Conservation (phyloP, 1,284 basidiomycete genomes). For the Chiua sp. region DNA sequence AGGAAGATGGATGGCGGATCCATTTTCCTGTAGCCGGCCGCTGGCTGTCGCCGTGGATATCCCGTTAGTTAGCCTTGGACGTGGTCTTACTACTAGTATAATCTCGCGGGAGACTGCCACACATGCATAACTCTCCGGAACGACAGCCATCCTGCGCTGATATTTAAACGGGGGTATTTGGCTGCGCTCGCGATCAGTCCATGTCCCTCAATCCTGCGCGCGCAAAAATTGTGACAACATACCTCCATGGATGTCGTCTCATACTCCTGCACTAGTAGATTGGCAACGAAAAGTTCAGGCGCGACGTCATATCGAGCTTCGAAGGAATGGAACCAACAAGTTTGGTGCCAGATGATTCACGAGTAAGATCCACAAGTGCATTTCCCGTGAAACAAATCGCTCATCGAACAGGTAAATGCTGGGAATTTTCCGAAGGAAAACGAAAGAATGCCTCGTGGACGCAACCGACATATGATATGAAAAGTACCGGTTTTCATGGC, state of each 20-base stretch:
- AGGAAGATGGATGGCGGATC: constrained; percentile 1
- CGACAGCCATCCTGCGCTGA: no score
- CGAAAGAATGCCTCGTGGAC: constrained; percentile 32
- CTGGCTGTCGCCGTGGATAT: constrained; percentile 28
- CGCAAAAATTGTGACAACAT: background rate
- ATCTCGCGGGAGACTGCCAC: no score
- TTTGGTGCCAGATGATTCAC: constrained; percentile 17
- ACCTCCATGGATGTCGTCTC: constrained; percentile 29
- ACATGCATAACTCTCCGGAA: no score
- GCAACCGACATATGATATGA: constrained; percentile 25
- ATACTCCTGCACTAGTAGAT: constrained; percentile 37
- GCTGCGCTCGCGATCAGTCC: constrained; percentile 15
- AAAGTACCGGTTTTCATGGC: constrained; percentile 20
- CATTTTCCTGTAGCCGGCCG: constrained; percentile 11
- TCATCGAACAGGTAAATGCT: constrained; percentile 29
- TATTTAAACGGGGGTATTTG: no score
- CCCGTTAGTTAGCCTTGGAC: no score
- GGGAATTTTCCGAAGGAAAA: constrained; percentile 17
- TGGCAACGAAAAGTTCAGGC: constrained; percentile 32
- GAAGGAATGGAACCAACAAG: constrained; percentile 16
- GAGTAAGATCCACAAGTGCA: constrained; percentile 31
- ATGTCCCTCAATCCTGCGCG: background rate
- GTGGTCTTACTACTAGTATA: no score
- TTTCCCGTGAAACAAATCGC: constrained; percentile 25
- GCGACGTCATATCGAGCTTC: constrained; percentile 32